Conservation (phyloP, 805 yeast species). For the Candida ovalis region DNA sequence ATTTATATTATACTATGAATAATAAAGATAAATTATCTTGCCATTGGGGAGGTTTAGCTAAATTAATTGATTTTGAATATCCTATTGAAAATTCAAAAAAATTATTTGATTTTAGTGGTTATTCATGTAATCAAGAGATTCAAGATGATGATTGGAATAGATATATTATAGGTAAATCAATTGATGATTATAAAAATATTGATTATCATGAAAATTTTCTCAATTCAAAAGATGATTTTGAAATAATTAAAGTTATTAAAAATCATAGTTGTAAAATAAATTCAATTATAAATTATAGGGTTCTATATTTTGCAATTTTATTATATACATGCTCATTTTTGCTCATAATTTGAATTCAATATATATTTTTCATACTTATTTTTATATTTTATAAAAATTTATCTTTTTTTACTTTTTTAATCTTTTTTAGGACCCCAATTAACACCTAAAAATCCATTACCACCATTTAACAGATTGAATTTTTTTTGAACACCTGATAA, state of each 20-base stretch:
- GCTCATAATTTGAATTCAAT: background rate
- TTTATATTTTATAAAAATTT: background rate
- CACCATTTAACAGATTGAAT: conserved; percentile 36
- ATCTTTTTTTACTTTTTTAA: conserved; percentile 5
- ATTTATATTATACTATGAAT: conserved; percentile 30
- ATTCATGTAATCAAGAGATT: conserved; percentile 22
- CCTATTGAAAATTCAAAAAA: conserved; percentile 14
- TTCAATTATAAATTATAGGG: conserved; percentile 7
- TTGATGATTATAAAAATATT: conserved; percentile 5
- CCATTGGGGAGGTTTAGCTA: conserved; percentile 15
- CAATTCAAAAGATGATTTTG: conserved; percentile 9
- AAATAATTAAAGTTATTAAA: background rate
- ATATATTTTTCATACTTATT: background rate
- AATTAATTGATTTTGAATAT: conserved; percentile 10
- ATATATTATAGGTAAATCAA: conserved; percentile 19
- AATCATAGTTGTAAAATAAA: background rate
- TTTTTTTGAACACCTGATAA: conserved; percentile 40
- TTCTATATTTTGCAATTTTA: conserved; percentile 3
- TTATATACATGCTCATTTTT: background rate
- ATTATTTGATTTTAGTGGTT: conserved; percentile 20
- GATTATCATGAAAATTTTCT: conserved; percentile 16
- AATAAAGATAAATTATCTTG: conserved; percentile 16
- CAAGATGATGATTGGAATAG: conserved; percentile 22
- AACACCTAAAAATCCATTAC: conserved; percentile 69
- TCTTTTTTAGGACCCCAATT: conserved; percentile 82